Evolutionary conservation across 1,139 yeast genomes (phyloP).

Genomic region (Hyphopichia pseudoburtonii): DNA sequence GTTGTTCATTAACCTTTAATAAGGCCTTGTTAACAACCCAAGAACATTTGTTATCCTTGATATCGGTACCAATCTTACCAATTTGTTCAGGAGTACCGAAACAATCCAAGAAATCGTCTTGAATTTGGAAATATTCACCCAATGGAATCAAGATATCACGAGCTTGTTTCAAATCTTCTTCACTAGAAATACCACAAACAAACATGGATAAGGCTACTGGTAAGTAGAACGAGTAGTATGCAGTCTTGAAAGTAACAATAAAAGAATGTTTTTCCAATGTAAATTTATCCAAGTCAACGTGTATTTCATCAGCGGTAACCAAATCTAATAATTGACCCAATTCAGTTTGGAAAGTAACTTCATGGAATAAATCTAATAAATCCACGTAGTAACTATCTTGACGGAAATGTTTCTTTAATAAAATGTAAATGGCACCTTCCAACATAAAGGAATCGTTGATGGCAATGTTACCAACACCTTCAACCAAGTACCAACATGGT

Average conservation of each 20-base stretch:
- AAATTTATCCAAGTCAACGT: conserved; percentile 84
- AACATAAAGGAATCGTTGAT: conserved; percentile 97
- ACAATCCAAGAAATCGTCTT: conserved; percentile 96
- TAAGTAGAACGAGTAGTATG: conserved; percentile 93
- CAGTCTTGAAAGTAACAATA: conserved; percentile 95
- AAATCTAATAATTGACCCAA: conserved; percentile 94
- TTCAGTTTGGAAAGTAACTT: conserved; percentile 96
- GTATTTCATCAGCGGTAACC: conserved; percentile 95
- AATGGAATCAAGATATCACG: conserved; percentile 85
- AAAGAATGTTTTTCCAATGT: conserved; percentile 88
- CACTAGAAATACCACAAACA: conserved; percentile 76
- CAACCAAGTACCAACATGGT: conserved; percentile 92
- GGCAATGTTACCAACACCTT: conserved; percentile 86
- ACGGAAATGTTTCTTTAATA: conserved; percentile 87
- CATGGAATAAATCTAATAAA: conserved; percentile 87
- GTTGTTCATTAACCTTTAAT: conserved; percentile 73
- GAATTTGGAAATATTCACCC: conserved; percentile 98
- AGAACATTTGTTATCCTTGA: conserved; percentile 96
- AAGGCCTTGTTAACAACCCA: conserved; percentile 97
- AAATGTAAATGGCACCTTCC: conserved; percentile 88
- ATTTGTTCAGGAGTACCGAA: conserved; percentile 97
- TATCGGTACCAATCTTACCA: conserved; percentile 98
- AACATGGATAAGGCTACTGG: conserved; percentile 98
- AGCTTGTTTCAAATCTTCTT: conserved; percentile 82
- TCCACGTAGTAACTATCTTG: conserved; percentile 82